Percentiles rank a stretch among this genome's conserved stretches.
These are phyloP conservation scores for Cetradonia linearis DNA, from an alignment of 495 filamentous ascomycete species.

Conservation along the genomic window DNA sequence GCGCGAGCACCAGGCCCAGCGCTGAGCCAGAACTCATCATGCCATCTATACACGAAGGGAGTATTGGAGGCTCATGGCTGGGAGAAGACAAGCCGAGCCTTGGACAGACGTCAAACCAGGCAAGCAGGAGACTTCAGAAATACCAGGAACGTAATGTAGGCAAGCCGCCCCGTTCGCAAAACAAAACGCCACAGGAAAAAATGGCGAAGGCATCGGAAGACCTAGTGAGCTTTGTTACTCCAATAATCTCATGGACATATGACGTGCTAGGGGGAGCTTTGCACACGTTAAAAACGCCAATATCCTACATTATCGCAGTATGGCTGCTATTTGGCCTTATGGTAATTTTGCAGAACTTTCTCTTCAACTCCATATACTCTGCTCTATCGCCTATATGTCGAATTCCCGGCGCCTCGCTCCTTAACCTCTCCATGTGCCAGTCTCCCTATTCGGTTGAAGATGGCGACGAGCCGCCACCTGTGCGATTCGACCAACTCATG, in stretches of 20 bases:
- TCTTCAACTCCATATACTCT: constrained; percentile 38
- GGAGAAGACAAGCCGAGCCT: constrained; percentile 20
- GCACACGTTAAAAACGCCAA: constrained; percentile 40
- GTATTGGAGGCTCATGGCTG: constrained; percentile 28
- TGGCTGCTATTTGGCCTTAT: constrained; percentile 41
- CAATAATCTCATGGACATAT: constrained; percentile 35
- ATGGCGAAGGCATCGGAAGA: constrained; percentile 7
- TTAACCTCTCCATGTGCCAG: constrained; percentile 52
- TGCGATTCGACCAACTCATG: constrained; percentile 60
- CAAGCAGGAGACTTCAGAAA: constrained; percentile 8
- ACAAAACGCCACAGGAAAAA: neutral
- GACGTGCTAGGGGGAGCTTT: constrained; percentile 42
- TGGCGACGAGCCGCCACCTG: constrained; percentile 24
- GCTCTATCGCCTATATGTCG: constrained; percentile 54
- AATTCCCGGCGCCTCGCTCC: constrained; percentile 48
- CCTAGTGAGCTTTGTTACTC: constrained; percentile 20
- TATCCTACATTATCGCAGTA: constrained; percentile 44
- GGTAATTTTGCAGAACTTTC: constrained; percentile 41
- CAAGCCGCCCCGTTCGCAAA: constrained; percentile 4
- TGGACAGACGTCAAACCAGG: constrained; percentile 9
- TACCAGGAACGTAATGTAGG: neutral
- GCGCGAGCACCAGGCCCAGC: constrained; percentile 23
- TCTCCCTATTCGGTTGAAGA: constrained; percentile 22
- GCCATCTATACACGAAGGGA: constrained; percentile 34
- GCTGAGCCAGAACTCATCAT: constrained; percentile 40